A percentile compares a stretch with the other conserved stretches of the same genome.
Evolutionary conservation across 1,284 basidiomycete genomes (phyloP).

Genomic region (Apiotrichum porosum): DNA sequence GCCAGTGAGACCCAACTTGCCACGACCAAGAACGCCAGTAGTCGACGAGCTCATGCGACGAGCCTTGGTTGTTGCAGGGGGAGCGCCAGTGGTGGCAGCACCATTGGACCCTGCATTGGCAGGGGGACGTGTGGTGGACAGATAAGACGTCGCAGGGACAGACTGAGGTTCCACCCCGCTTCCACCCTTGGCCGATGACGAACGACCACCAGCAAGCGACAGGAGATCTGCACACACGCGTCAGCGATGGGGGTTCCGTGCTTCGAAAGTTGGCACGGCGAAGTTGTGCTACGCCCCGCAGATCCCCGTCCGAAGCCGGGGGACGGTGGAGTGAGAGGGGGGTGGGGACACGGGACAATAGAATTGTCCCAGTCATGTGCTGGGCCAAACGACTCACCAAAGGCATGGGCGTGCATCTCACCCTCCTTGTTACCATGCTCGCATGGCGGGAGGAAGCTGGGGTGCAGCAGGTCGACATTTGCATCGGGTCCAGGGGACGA

Average conservation of each 20-base stretch:
- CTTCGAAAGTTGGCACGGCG: too few relatives aligned
- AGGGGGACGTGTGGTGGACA: slow-evolving; percentile 33
- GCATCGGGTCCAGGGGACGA: slow-evolving; percentile 2
- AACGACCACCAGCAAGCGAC: slow-evolving; percentile 23
- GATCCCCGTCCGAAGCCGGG: too few relatives aligned
- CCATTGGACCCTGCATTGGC: slow-evolving; percentile 9
- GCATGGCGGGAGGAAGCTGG: slow-evolving; percentile 42
- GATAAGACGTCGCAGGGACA: slow-evolving; percentile 33
- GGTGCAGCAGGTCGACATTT: slow-evolving; percentile 36
- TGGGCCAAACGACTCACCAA: too few relatives aligned
- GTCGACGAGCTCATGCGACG: slow-evolving; percentile 43
- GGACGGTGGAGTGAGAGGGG: too few relatives aligned
- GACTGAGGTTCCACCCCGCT: slow-evolving; percentile 26
- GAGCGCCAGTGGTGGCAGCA: slow-evolving; percentile 1
- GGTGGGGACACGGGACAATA: too few relatives aligned
- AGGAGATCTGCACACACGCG: slow-evolving; percentile 29
- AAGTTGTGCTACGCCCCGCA: too few relatives aligned
- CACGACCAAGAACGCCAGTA: slow-evolving; percentile 42
- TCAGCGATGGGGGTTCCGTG: not conserved
- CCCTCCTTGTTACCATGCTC: slow-evolving; percentile 35
- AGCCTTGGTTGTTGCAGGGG: slow-evolving; percentile 25
- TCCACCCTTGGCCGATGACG: slow-evolving; percentile 5
- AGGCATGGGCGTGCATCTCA: slow-evolving; percentile 45
- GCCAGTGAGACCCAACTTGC: slow-evolving; percentile 40
- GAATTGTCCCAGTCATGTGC: too few relatives aligned